These are phyloP conservation scores for Grifola frondosa DNA, from an alignment of 1,284 basidiomycete species.

Conservation along the genomic window DNA sequence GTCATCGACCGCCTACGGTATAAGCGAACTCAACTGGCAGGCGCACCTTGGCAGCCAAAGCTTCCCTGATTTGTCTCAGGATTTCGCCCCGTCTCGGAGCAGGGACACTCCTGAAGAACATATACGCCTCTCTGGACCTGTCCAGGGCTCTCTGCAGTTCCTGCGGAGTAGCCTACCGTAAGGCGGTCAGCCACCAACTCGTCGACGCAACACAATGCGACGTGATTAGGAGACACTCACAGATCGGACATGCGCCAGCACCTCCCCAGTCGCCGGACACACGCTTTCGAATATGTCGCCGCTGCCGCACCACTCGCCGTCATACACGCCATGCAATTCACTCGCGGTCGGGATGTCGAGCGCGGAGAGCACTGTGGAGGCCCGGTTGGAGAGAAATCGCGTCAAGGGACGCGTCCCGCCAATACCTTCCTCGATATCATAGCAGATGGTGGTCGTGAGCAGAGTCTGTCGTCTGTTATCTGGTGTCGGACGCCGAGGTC, in stretches of 20 bases:
- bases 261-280: constrained; percentile 78
- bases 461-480: no score
- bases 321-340: constrained; percentile 67
- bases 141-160: constrained; percentile 68
- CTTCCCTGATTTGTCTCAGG: constrained; percentile 83
- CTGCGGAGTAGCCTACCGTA: constrained; percentile 56
- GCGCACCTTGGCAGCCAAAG: constrained; percentile 73
- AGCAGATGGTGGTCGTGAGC: no score
- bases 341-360: constrained; percentile 55
- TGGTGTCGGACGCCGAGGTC: no score
- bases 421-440: no score
- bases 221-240: constrained; percentile 36
- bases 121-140: constrained; percentile 71
- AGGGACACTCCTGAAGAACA: constrained; percentile 72
- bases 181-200: neutral
- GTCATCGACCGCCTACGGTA: neutral
- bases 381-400: constrained; percentile 55
- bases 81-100: constrained; percentile 88
- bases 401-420: constrained; percentile 14
- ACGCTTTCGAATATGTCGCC: constrained; percentile 67
- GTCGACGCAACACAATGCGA: neutral
- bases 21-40: neutral
- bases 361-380: constrained; percentile 60
- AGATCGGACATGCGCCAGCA: constrained; percentile 65
- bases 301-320: constrained; percentile 75